Conservation (phyloP, 371 early-diverging fungal genomes). For the Chytridium lagenaria region DNA sequence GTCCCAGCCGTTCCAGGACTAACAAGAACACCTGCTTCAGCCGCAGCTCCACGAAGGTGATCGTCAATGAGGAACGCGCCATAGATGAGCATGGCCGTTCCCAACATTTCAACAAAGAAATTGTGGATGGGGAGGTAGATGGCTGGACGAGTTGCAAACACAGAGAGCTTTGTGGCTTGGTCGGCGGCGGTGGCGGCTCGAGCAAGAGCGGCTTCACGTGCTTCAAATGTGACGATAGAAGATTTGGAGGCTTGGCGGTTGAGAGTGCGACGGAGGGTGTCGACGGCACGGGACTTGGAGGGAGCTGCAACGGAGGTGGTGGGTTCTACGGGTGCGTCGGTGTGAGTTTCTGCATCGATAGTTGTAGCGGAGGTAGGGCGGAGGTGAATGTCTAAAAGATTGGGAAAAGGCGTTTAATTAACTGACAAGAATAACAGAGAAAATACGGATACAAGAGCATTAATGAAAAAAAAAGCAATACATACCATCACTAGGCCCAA, state of each 20-base stretch:
- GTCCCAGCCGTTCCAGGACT: background rate
- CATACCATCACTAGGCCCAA: background rate
- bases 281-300: background rate
- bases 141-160: constrained; percentile 38
- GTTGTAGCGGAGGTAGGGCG: background rate
- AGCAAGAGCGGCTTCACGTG: constrained; percentile 28
- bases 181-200: constrained; percentile 36
- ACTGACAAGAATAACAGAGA: background rate
- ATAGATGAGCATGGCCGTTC: constrained; percentile 32
- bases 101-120: constrained; percentile 33
- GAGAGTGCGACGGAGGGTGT: background rate
- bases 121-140: constrained; percentile 40
- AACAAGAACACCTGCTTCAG: background rate
- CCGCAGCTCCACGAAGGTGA: constrained; percentile 11
- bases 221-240: background rate
- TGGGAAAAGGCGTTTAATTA: background rate
- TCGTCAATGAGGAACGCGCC: constrained; percentile 31
- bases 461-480: background rate
- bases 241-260: constrained; percentile 1
- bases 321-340: background rate
- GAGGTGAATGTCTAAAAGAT: background rate
- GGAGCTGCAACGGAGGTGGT: background rate
- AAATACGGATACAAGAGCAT: no score
- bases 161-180: constrained; percentile 39
- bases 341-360: no score